These are phyloP conservation scores for Pseudocercospora fuligena DNA, from an alignment of 2,329 filamentous ascomycete genomes.

Conservation along the genomic window DNA sequence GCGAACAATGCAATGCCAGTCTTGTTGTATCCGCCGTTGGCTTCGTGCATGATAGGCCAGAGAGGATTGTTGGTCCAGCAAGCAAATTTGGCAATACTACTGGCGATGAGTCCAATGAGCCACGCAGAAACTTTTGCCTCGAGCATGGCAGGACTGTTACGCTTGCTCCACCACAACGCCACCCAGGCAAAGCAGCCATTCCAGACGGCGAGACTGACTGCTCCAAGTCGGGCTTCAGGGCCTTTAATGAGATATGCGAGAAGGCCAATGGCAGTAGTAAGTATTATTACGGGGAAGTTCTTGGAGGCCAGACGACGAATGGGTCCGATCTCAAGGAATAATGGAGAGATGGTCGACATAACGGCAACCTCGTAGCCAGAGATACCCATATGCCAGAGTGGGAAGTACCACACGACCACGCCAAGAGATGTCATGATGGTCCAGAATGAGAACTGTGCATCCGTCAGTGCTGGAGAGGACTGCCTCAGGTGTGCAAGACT, in stretches of 20 bases:
- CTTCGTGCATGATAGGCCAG: conserved; percentile 90
- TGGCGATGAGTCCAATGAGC: conserved; percentile 79
- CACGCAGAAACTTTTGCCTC: conserved; percentile 83
- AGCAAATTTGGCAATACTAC: conserved; percentile 87
- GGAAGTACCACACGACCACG: conserved; percentile 94
- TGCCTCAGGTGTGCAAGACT: conserved; percentile 40
- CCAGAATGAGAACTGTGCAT: conserved; percentile 85
- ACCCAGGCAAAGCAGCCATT: conserved; percentile 84
- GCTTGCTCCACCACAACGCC: conserved; percentile 79
- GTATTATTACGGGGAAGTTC: conserved; percentile 65
- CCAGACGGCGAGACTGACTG: conserved; percentile 78
- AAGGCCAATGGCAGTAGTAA: conserved; percentile 79
- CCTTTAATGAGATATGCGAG: conserved; percentile 76
- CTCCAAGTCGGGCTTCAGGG: conserved; percentile 77
- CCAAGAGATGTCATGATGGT: conserved; percentile 88
- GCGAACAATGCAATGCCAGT: conserved; percentile 77
- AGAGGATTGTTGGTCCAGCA: conserved; percentile 95
- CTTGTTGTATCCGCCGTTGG: conserved; percentile 92
- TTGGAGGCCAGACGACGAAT: conserved; percentile 72
- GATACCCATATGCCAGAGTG: conserved; percentile 98
- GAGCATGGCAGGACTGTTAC: conserved; percentile 72
- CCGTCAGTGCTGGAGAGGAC: conserved; percentile 17
- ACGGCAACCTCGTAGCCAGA: conserved; percentile 93
- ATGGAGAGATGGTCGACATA: conserved; percentile 80
- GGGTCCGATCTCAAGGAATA: conserved; percentile 73